These are phyloP conservation scores for Calonectria leucothoes DNA, from an alignment of 2,329 filamentous ascomycete species.

Conservation along the genomic window DNA sequence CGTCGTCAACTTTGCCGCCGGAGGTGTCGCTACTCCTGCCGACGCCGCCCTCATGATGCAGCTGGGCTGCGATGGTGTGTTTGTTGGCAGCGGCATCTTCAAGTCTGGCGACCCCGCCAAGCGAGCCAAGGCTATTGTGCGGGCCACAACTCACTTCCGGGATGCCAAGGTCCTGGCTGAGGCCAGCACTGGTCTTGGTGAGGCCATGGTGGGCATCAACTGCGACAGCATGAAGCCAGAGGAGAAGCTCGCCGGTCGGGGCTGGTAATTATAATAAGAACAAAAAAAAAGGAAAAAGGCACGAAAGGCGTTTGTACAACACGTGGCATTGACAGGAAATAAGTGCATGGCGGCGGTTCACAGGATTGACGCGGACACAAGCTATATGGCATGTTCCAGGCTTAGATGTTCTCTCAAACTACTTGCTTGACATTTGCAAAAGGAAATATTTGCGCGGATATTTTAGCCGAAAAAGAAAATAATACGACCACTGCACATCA, in stretches of 20 bases:
- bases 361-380: not conserved
- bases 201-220: constrained; percentile 98
- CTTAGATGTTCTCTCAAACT: not conserved
- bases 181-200: constrained; percentile 89
- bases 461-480: not conserved
- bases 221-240: constrained; percentile 79
- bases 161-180: constrained; percentile 88
- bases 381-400: not conserved
- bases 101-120: constrained; percentile 92
- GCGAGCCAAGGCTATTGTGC: constrained; percentile 93
- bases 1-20: constrained; percentile 97
- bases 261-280: constrained; percentile 73
- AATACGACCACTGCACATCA: not conserved
- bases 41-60: constrained; percentile 99
- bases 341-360: not conserved
- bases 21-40: constrained; percentile 98
- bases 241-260: constrained; percentile 86
- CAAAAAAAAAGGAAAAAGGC: not conserved
- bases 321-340: not conserved
- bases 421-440: not conserved
- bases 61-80: constrained; percentile 96
- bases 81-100: constrained; percentile 97
- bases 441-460: not conserved
- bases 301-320: not conserved
- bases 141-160: constrained; percentile 90